Evolutionary conservation across 768 basidiomycete species (phyloP).

Genomic region (Boletus bicolor): DNA sequence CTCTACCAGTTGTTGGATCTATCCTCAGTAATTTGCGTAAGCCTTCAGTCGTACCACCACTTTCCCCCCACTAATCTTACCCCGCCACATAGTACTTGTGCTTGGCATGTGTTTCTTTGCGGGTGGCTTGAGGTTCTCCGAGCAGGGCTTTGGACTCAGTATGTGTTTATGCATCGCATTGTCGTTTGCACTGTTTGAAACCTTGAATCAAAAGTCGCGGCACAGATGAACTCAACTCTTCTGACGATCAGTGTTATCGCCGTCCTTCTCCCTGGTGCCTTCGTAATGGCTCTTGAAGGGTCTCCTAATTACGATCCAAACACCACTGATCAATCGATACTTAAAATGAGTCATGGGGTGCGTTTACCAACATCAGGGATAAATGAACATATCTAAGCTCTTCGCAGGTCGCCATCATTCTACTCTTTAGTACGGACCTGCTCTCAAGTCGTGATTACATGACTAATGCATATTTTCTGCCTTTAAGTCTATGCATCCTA

Average conservation of each 20-base stretch:
- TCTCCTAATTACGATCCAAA: conserved; percentile 12
- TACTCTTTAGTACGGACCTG: conserved; percentile 63
- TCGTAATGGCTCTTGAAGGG: conserved; percentile 54
- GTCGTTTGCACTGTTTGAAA: not conserved
- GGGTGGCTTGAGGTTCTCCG: conserved; percentile 70
- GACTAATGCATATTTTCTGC: not conserved
- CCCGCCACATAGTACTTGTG: conserved; percentile 57
- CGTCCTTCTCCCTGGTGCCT: conserved; percentile 74
- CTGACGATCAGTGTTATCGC: conserved; percentile 76
- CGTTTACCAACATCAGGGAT: conserved; percentile 16
- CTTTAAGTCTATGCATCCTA: conserved; percentile 68
- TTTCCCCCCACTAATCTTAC: not conserved
- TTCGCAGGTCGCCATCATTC: conserved; percentile 64
- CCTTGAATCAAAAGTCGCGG: conserved; percentile 49
- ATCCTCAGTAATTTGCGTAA: conserved; percentile 74
- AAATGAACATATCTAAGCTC: conserved; percentile 4
- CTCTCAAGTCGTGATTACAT: not conserved
- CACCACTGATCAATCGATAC: conserved; percentile 44
- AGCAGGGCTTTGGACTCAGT: conserved; percentile 77
- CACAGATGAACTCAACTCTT: conserved; percentile 71
- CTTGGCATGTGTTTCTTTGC: conserved; percentile 86
- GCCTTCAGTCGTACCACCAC: conserved; percentile 16
- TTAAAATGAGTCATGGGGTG: conserved; percentile 78
- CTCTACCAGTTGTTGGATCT: conserved; percentile 64
- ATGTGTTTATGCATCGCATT: conserved; percentile 20